Conservation (phyloP, 1,284 basidiomycete genomes). For the Tremellales sp. region DNA sequence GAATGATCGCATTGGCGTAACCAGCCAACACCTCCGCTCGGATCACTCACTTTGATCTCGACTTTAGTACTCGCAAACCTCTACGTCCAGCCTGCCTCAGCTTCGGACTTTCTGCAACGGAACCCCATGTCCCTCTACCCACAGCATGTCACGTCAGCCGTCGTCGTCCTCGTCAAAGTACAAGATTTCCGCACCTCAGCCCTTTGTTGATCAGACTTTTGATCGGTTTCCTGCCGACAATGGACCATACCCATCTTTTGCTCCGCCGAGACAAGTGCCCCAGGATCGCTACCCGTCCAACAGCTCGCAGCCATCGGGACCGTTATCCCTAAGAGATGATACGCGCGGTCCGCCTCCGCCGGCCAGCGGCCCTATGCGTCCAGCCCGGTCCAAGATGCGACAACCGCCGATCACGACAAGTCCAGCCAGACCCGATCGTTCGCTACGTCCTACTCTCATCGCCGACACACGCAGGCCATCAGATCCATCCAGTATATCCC, state of each 20-base stretch:
- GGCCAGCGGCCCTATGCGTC: constrained; percentile 26
- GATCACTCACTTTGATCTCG: too few species aligned
- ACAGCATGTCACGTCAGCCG: constrained; percentile 16
- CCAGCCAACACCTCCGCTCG: too few species aligned
- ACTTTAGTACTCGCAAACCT: too few species aligned
- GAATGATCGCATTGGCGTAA: too few species aligned
- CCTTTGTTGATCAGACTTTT: constrained; percentile 8
- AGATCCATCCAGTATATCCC: constrained; percentile 1
- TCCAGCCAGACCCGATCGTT: neutral
- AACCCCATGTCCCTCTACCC: neutral
- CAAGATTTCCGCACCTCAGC: constrained; percentile 39
- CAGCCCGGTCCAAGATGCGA: constrained; percentile 28
- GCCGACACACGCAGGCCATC: constrained; percentile 13
- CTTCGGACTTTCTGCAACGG: too few species aligned
- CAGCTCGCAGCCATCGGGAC: constrained; percentile 2
- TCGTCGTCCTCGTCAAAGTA: constrained; percentile 22
- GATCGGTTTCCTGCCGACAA: constrained; percentile 10
- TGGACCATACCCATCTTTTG: constrained; percentile 19
- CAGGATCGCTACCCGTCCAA: neutral
- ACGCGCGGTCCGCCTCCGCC: constrained; percentile 5
- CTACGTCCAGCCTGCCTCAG: too few species aligned
- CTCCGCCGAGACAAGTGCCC: neutral
- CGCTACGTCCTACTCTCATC: constrained; percentile 2
- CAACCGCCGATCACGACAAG: constrained; percentile 15
- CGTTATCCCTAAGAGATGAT: neutral